Base-by-base conservation (phyloP, 192 early-diverging fungal genomes). In the Coemansia furcata region DNA sequence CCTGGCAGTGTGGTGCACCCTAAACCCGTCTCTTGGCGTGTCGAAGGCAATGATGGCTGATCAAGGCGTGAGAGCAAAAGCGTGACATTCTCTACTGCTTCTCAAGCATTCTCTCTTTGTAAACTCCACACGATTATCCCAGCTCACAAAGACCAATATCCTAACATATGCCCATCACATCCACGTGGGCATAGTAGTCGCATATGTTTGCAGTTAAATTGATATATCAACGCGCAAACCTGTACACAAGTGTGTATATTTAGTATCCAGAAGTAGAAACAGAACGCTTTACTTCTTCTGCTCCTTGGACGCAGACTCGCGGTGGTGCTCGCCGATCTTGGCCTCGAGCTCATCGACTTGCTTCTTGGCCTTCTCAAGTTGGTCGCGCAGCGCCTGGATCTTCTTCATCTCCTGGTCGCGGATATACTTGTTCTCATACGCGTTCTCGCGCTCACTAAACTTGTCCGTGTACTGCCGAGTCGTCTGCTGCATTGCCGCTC, bases 361-460 rank as follows among this genome's bases (percentile, higher is more conserved):
- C 61, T 78, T 67, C 76, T 75, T 36, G n/a, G 67, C 69, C 60
- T 68, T 61, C 4, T 59, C 70, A 21, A 83, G 76, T 67, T 78
- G 59, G 52, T 66, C 68, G 37, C 67, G 58, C 39, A 83, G 66
- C 2, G 59, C 60, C 72, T 69, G 36, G 35, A 83, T 32, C 70
- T 83, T 60, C 36, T 65, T 73, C 66, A 52, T 63, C 68, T 83
- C 72, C 64, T 65, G 71, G 37, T 83, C 67, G 73, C 66, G 81
- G 33, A 78, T 73, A 52, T 78, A 83, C 76, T 71, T 71, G 81
- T 78, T 83, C 71, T 83, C 81, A 11, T 69, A 65, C 0, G 81
- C 81, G 17, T 59, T 71, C 74, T 83, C 81, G 49, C 80, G 80
- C 66, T 82, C 72, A 68, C 68, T 38, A 59, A 82, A 82, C 68